Conservation (phyloP, 2,329 filamentous ascomycete species). For the Aspergillus ibericus region DNA sequence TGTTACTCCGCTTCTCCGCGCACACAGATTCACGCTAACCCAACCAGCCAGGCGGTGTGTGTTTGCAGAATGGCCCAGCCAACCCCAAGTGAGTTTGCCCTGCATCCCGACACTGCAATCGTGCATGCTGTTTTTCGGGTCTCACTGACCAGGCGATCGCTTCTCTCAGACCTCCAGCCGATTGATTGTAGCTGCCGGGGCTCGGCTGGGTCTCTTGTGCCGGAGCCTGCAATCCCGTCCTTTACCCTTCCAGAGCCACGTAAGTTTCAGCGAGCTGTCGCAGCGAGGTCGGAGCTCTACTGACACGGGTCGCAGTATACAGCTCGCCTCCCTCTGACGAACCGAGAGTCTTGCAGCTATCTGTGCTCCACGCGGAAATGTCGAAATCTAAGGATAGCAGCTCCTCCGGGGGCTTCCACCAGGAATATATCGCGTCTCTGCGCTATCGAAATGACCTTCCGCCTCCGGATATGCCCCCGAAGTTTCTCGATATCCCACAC, state of each 20-base stretch:
- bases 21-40: slow-evolving; percentile 8
- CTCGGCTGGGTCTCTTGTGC: slow-evolving; percentile 3
- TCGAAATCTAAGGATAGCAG: slow-evolving; percentile 42
- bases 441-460: slow-evolving; percentile 95
- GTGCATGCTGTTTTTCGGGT: not conserved
- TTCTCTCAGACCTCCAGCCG: slow-evolving; percentile 11
- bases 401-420: slow-evolving; percentile 61
- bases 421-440: slow-evolving; percentile 96
- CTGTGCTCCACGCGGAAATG: slow-evolving; percentile 25
- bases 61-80: slow-evolving; percentile 28
- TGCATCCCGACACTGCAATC: slow-evolving; percentile 3
- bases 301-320: slow-evolving; percentile 13
- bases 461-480: slow-evolving; percentile 89
- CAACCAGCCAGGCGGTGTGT: slow-evolving; percentile 26
- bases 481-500: slow-evolving; percentile 95
- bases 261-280: slow-evolving; percentile 9
- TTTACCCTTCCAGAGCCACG: slow-evolving; percentile 14
- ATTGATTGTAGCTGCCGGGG: slow-evolving; percentile 7
- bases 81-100: slow-evolving; percentile 23
- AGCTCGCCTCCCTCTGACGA: slow-evolving; percentile 8
- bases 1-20: not conserved
- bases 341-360: not conserved
- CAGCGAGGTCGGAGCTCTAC: slow-evolving; percentile 6
- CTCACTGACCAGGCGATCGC: slow-evolving; percentile 5
- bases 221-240: slow-evolving; percentile 13